A percentile compares a stretch with the other conserved stretches of the same genome.
Evolutionary conservation across 192 early-diverging fungal species (phyloP).

Genomic region (Obelidium mucronatum): DNA sequence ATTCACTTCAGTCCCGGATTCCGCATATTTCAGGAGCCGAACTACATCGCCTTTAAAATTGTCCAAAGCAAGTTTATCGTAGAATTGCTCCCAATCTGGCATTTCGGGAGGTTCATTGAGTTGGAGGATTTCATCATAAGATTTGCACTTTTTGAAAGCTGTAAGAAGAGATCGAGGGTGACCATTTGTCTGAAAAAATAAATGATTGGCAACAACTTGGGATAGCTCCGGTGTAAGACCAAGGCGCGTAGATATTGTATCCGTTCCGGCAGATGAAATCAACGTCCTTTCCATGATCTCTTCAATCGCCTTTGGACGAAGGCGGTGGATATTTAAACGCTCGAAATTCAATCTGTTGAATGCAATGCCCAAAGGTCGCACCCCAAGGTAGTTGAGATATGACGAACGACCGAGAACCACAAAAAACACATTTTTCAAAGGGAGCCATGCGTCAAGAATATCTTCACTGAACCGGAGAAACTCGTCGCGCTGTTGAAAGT

Average conservation of each 20-base stretch:
- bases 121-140: not conserved
- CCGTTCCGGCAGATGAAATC: not conserved
- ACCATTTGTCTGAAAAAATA: conserved; percentile 10
- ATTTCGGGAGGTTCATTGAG: not conserved
- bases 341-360: not conserved
- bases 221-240: not conserved
- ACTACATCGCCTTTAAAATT: not conserved
- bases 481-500: conserved; percentile 22
- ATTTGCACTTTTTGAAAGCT: not conserved
- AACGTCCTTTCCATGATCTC: not conserved
- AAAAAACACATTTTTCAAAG: conserved; percentile 33
- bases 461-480: conserved; percentile 20
- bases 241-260: not conserved
- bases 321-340: conserved; percentile 11
- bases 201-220: not conserved
- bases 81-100: not conserved
- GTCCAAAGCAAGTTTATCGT: not conserved
- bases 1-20: not conserved
- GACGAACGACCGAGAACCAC: conserved; percentile 23
- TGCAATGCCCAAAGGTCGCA: not conserved
- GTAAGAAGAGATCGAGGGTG: not conserved
- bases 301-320: not conserved
- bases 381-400: not conserved
- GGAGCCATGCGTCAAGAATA: conserved; percentile 10
- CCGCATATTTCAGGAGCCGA: not conserved